Base-by-base conservation (phyloP, 768 basidiomycete species). In the Fomitopsis serialis region DNA sequence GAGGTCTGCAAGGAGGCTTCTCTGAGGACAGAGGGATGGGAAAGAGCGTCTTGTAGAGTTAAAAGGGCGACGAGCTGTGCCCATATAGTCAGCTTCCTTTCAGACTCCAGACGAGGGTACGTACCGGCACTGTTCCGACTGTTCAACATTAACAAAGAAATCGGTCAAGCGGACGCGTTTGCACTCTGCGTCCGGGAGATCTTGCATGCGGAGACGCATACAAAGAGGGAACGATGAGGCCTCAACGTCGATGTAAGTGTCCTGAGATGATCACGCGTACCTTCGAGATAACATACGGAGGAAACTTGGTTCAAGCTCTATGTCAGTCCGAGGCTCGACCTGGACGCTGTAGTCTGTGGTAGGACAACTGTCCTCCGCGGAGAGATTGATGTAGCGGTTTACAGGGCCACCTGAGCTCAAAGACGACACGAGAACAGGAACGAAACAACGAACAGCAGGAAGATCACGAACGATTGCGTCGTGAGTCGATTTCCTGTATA, bases 71-170 rank as follows among this genome's bases (percentile, higher is more conserved):
- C 17, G 67, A 72, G 57, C 82, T 85, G 59, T 15, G 37, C 40
- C 23, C n/a, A 3, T 19, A 22, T 1, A 45, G 24, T 51, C 35
- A 49, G 29, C 29, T 32, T 6, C 6, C 29, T 32, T 32, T 11
- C 29, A 17, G 6, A 15, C 6, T 17, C 48, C 2, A 34, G n/a
- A 19, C 46, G 21, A 21, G 56, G 22, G 24, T 25, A 63, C 79
- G 15, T 60, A 89, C 89, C 85, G 75, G 68, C 76, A 85, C 50
- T 75, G 75, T 61, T 92, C 90, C 37, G 71, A 67, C 57, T 93
- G 90, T 32, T 78, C 65, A 23, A 89, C 59, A 52, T 85, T 76
- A 5, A 85, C 66, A 6, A 72, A 68, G 55, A 92, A 77, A 6
- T 74, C 78, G 23, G 75, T 71, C 19, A 90, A 61, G 52, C 78